Evolutionary conservation across 164 flowering plant species (phyloP).

Genomic region (Macadamia tetraphylla): DNA sequence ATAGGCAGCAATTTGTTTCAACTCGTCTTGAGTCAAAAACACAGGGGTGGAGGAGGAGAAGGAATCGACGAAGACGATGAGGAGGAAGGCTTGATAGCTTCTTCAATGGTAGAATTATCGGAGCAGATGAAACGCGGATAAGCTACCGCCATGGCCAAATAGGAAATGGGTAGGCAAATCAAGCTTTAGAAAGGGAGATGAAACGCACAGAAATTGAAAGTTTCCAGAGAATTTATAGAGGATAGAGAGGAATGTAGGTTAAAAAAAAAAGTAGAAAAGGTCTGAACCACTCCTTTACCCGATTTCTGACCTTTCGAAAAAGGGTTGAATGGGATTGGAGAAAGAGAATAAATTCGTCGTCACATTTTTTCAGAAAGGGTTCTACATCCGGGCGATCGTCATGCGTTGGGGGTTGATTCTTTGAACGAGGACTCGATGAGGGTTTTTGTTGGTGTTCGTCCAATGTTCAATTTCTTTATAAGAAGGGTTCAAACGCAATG

Average conservation of each 20-base stretch:
- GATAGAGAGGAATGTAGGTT: not conserved
- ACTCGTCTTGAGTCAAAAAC: conserved; percentile 62
- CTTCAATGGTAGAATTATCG: conserved; percentile 24
- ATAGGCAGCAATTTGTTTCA: conserved; percentile 81
- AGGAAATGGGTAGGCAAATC: not conserved
- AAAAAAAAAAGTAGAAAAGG: not conserved
- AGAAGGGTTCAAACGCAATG: too few relatives aligned
- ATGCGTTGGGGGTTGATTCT: too few relatives aligned
- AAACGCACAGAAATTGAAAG: not conserved
- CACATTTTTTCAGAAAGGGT: too few relatives aligned
- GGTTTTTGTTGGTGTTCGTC: too few relatives aligned
- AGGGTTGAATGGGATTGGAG: not conserved
- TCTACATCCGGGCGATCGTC: too few relatives aligned
- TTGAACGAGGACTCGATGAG: too few relatives aligned
- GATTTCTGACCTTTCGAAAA: conserved; percentile 1
- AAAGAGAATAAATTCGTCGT: not conserved
- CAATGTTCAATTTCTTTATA: too few relatives aligned
- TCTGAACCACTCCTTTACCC: not conserved
- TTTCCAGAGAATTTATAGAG: not conserved
- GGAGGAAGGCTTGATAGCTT: conserved; percentile 10
- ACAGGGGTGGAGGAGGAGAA: conserved; percentile 24
- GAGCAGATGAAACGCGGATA: conserved; percentile 28
- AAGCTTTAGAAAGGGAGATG: not conserved
- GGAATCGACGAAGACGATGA: conserved; percentile 11
- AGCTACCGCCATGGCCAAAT: conserved; percentile 37